Conservation (phyloP, 495 filamentous ascomycete species). For the Xylaria castorea region DNA sequence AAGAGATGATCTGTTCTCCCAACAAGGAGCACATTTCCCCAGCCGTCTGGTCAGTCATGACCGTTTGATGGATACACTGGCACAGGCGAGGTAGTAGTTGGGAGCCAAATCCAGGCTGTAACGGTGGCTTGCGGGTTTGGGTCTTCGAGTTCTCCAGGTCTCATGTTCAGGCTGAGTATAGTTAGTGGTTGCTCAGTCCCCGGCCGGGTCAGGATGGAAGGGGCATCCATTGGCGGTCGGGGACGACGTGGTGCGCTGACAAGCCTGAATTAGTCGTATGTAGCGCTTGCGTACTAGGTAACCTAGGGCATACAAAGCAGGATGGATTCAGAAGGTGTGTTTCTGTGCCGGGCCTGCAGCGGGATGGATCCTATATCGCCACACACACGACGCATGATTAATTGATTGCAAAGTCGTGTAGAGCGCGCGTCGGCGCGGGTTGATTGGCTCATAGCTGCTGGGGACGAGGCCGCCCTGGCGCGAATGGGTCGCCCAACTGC, state of each 20-base stretch:
- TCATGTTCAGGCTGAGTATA: constrained; percentile 27
- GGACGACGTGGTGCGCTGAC: constrained; percentile 15
- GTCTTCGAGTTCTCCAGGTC: constrained; percentile 13
- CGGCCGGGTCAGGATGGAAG: constrained; percentile 11
- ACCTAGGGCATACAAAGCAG: constrained; percentile 12
- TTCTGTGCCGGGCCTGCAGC: constrained; percentile 33
- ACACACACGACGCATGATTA: constrained; percentile 46
- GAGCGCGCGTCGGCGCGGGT: constrained; percentile 41
- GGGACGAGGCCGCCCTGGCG: constrained; percentile 35
- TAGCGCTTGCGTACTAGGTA: constrained; percentile 29
- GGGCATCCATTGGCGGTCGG: constrained; percentile 20
- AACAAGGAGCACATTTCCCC: neutral
- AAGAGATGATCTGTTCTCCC: constrained; percentile 16
- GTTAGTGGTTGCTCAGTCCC: constrained; percentile 7
- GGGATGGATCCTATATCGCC: constrained; percentile 41
- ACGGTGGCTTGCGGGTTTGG: constrained; percentile 16
- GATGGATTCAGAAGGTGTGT: constrained; percentile 43
- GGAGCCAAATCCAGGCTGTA: constrained; percentile 24
- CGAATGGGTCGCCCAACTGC: constrained; percentile 35
- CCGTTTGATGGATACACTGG: constrained; percentile 1
- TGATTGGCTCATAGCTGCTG: constrained; percentile 40
- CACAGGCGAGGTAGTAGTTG: constrained; percentile 15
- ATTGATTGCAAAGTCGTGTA: constrained; percentile 46
- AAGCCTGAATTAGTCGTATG: constrained; percentile 21
- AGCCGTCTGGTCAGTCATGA: neutral